Evolutionary conservation across 257 asterid genomes (phyloP), one percentile per base, ranked within the genome.

Genomic region (Penstemon newberryi): DNA sequence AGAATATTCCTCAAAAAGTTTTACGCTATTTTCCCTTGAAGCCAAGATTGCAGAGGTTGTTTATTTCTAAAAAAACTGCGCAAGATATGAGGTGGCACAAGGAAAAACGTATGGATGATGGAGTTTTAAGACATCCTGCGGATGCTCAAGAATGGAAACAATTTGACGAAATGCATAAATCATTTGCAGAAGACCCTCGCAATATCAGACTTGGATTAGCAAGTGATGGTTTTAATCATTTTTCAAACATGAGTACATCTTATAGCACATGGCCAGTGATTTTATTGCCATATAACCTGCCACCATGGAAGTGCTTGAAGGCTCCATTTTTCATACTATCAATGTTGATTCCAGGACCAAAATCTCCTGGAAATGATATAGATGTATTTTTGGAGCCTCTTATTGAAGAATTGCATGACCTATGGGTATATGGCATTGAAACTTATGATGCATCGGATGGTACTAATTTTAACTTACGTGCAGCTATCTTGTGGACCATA

Each of bases 401-500:
- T 0, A 19, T 60, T 51, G 68, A 60, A 49, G 68, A 60, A 52
- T n/a, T 58, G n/a, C 38, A 12, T 5, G 19, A 10, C 2, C 40
- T 58, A 39, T 58, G 64, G 64, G 64, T 10, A 37, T 0, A 38
- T 58, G 64, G 47, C 6, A 6, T 60, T 9, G 68, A 40, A 13
- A 70, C 62, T 0, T 51, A 45, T 43, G 67, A 62, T 62, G 38
- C 55, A 0, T 58, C 25, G 0, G 40, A 19, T 38, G 25, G 46
- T 58, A 8, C 46, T 7, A 58, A 37, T 0, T 68, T 68, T 7
- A 56, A 7, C 10, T 8, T 70, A 19, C 44, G 65, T 12, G 58
- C 58, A 8, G 11, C 71, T 40, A 7, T 66, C 7, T 66, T 66
- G n/a, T 66, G 63, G 41, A 66, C 63, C 4, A 66, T 66, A 66